A percentile compares a stretch with the other conserved stretches of the same genome.
Evolutionary conservation across 257 asterid genomes (phyloP).

Genomic region (Avicennia marina): DNA sequence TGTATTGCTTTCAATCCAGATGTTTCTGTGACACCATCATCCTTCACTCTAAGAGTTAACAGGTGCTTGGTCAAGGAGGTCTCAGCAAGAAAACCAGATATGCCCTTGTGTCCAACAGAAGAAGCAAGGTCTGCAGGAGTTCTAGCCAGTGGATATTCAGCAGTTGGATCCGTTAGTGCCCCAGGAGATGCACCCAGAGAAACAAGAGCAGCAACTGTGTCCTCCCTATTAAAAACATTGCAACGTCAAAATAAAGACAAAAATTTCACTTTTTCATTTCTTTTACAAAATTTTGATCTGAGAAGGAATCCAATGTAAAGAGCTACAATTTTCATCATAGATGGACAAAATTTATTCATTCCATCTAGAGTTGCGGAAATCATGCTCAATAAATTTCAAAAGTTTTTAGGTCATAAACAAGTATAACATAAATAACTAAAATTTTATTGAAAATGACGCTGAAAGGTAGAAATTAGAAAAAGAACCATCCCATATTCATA

Average conservation of each 20-base stretch:
- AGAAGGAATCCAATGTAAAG: conserved; percentile 6
- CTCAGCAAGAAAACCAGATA: conserved; percentile 93
- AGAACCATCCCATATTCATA: background rate
- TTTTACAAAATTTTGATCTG: conserved; percentile 4
- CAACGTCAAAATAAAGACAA: conserved; percentile 1
- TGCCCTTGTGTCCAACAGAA: conserved; percentile 86
- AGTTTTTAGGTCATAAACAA: background rate
- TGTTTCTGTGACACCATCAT: conserved; percentile 36
- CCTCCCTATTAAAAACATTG: conserved; percentile 69
- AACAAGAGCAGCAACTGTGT: conserved; percentile 75
- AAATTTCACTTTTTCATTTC: background rate
- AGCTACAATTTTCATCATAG: conserved; percentile 1
- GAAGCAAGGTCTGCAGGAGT: conserved; percentile 95
- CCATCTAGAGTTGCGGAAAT: conserved; percentile 16
- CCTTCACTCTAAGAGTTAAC: conserved; percentile 50
- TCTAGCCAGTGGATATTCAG: conserved; percentile 61
- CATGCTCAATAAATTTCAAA: conserved; percentile 6
- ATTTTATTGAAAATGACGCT: background rate
- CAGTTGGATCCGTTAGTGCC: conserved; percentile 72
- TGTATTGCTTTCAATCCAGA: conserved; percentile 44
- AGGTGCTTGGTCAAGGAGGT: conserved; percentile 69
- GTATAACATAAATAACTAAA: conserved; percentile 9
- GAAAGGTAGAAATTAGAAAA: conserved; percentile 7
- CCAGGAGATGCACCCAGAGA: conserved; percentile 89
- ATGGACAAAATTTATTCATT: conserved; percentile 2